phyloP scores from a whole-genome alignment of 2,329 filamentous ascomycete genomes.

The Thyridium curvatum region DNA sequence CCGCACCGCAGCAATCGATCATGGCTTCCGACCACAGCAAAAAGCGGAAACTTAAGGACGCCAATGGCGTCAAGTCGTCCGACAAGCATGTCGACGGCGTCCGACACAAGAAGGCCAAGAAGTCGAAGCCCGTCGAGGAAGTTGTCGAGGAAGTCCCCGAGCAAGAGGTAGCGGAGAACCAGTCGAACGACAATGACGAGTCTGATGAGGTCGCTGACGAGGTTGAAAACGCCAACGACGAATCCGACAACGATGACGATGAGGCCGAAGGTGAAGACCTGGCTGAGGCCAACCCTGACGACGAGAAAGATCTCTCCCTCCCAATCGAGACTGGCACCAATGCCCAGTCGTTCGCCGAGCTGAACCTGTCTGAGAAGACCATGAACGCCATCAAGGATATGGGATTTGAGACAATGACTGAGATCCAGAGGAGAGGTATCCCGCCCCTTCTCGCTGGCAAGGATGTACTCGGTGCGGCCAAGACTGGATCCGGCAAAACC shows the following conservation, averaged over 20 bases:
- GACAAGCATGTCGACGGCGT: constrained; percentile 3
- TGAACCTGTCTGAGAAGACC: constrained; percentile 83
- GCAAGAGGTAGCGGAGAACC: constrained; percentile 6
- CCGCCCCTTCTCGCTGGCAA: constrained; percentile 82
- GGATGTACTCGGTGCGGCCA: constrained; percentile 90
- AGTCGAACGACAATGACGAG: constrained; percentile 7
- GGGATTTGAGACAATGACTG: constrained; percentile 93
- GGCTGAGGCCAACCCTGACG: constrained; percentile 22
- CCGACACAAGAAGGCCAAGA: constrained; percentile 9
- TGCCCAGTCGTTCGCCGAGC: constrained; percentile 68
- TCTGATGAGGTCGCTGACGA: constrained; percentile 6
- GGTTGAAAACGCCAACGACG: background rate
- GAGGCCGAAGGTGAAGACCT: constrained; percentile 20
- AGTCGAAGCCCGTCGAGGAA: constrained; percentile 6
- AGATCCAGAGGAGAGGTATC: constrained; percentile 84
- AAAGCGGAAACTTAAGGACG: constrained; percentile 28
- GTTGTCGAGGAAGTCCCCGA: constrained; percentile 5
- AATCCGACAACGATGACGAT: constrained; percentile 13
- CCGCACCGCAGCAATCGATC: constrained; percentile 8
- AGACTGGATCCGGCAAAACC: constrained; percentile 89
- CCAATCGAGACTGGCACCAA: constrained; percentile 51
- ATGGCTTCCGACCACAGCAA: constrained; percentile 23
- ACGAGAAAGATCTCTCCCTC: constrained; percentile 39
- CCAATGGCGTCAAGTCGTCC: constrained; percentile 13
- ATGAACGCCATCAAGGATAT: constrained; percentile 84